Evolutionary conservation across 75 land plant species (phyloP), one percentile per base, ranked within the genome.

Genomic region (Cunninghamia lanceolata): DNA sequence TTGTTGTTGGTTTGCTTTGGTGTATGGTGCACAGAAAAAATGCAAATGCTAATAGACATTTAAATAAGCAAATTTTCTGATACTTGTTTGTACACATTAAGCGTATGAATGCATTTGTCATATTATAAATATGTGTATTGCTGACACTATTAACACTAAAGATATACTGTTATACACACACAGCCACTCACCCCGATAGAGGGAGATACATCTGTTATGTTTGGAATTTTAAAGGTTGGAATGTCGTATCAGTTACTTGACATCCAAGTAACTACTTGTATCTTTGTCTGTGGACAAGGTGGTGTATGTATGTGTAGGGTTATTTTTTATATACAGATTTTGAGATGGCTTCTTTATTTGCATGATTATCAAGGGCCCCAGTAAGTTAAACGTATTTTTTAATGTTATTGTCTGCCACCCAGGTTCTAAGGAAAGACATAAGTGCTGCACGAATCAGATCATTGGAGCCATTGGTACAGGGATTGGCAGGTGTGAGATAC

Each of bases 341-440:
- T 56, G 1, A 17, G 59, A 17, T 56, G 19, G 14, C 59, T 17
- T n/a, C n/a, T n/a, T n/a, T n/a, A n/a, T n/a, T n/a, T n/a, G n/a
- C n/a, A n/a, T n/a, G n/a, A n/a, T n/a, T n/a, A n/a, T n/a, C n/a
- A n/a, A n/a, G n/a, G n/a, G 4, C 17, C 21, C 4, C 21, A 17
- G 21, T 56, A 19, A 56, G 59, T 56, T 10, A 50, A 50, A 0
- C 0, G 53, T 56, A 19, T 4, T 17, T 17, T 15, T 54, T 54
- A 1, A 13, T 56, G 11, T 50, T 11, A 50, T 50, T 28, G 32
- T 35, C 40, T 34, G 81, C 40, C 16, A 70, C 39, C 74, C 87
- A 98, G 99, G 91, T 70, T 54, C 92, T 98, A 82, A 96, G 95
- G 87, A 79, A 87, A 85, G 95, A 98, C 84, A 94, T 98, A 42